These are phyloP conservation scores for Stagonosporopsis rhizophila DNA, from an alignment of 2,329 filamentous ascomycete genomes.

Conservation along the genomic window DNA sequence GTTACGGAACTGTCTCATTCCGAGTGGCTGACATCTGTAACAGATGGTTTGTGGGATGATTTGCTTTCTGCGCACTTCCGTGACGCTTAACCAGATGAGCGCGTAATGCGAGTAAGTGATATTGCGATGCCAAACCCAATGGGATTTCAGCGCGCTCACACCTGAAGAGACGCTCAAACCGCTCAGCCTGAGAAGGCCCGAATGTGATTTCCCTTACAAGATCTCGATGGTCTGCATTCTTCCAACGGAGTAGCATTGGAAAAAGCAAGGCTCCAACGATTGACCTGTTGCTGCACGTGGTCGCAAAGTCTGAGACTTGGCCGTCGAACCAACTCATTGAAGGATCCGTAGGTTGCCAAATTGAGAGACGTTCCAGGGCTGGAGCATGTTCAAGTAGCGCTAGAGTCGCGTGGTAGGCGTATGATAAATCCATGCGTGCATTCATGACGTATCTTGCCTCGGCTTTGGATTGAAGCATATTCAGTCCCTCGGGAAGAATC, in stretches of 20 bases:
- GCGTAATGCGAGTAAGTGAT: slow-evolving; percentile 25
- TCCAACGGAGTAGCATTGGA: slow-evolving; percentile 34
- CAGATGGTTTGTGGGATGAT: slow-evolving; percentile 3
- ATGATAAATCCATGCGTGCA: slow-evolving; percentile 38
- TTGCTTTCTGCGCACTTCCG: background rate
- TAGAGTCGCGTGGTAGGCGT: slow-evolving; percentile 31
- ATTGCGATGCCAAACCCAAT: slow-evolving; percentile 36
- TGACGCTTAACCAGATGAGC: slow-evolving; percentile 22
- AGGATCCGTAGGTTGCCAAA: slow-evolving; percentile 39
- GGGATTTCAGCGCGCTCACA: slow-evolving; percentile 28
- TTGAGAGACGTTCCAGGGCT: slow-evolving; percentile 30
- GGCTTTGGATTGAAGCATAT: slow-evolving; percentile 24
- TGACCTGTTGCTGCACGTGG: slow-evolving; percentile 34
- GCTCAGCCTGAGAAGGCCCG: slow-evolving; percentile 13
- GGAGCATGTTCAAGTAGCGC: slow-evolving; percentile 26
- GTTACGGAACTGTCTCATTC: background rate
- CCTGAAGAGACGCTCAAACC: slow-evolving; percentile 23
- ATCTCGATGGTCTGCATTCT: slow-evolving; percentile 32
- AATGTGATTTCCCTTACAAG: slow-evolving; percentile 31
- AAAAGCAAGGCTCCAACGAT: slow-evolving; percentile 28
- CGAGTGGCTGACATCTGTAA: background rate
- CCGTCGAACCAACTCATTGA: slow-evolving; percentile 32
- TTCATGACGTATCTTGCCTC: slow-evolving; percentile 22
- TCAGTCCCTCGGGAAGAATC: slow-evolving; percentile 21
- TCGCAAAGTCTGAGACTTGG: slow-evolving; percentile 33